Conservation (phyloP, 768 basidiomycete genomes). For the Lepiota subincarnata region DNA sequence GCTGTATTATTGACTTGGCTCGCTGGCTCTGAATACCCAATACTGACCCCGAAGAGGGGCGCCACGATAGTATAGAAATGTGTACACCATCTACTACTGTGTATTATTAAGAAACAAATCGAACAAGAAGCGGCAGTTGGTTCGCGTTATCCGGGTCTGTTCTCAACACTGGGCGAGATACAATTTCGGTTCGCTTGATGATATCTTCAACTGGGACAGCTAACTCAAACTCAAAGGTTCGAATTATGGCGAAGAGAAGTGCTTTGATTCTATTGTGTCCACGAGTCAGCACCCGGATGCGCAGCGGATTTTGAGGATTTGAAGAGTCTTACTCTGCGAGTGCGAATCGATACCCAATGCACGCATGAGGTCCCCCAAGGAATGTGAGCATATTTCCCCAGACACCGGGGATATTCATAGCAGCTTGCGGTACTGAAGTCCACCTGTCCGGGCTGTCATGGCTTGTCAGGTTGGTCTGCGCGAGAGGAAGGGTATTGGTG, state of each 20-base stretch:
- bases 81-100: too few relatives aligned
- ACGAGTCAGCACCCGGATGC: neutral
- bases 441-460: conserved; percentile 53
- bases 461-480: neutral
- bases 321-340: conserved; percentile 35
- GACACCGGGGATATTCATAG: conserved; percentile 42
- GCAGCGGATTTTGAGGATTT: neutral
- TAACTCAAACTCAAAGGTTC: conserved; percentile 51
- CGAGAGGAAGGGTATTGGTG: neutral
- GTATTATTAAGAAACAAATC: conserved; percentile 19
- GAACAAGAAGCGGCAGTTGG: conserved; percentile 40
- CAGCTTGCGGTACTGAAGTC: conserved; percentile 36
- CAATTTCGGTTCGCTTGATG: conserved; percentile 29
- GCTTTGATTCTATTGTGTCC: conserved; percentile 21
- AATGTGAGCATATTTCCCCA: conserved; percentile 51
- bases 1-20: too few relatives aligned
- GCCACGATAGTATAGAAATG: too few relatives aligned
- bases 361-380: conserved; percentile 51
- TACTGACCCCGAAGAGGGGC: too few relatives aligned
- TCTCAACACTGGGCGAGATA: conserved; percentile 36
- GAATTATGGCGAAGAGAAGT: conserved; percentile 44
- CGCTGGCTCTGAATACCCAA: too few relatives aligned
- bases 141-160: conserved; percentile 32
- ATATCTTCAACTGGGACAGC: conserved; percentile 45
- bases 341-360: conserved; percentile 57